A percentile compares a stretch with the other conserved stretches of the same genome.
Conservation (phyloP, 2,329 filamentous ascomycete genomes). For the Penicillium griseofulvum region DNA sequence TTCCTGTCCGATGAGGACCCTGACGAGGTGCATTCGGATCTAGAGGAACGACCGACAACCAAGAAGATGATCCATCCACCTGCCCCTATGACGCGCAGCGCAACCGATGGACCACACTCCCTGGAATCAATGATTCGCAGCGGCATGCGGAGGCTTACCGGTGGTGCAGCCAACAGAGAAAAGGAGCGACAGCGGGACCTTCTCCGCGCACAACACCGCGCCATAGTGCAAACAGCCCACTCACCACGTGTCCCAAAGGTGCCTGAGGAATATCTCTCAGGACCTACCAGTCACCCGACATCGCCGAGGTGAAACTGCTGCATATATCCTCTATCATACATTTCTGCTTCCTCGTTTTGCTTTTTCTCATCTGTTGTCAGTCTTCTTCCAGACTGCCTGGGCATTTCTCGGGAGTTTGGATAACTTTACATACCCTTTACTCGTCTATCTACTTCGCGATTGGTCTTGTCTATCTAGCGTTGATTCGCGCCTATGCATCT, state of each 20-base stretch:
- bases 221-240: constrained; percentile 37
- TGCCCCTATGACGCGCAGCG: constrained; percentile 31
- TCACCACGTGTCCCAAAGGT: constrained; percentile 49
- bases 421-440: constrained; percentile 13
- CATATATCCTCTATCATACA: background rate
- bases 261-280: constrained; percentile 46
- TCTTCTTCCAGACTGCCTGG: constrained; percentile 6
- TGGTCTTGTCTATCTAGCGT: constrained; percentile 2
- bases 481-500: background rate
- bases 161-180: constrained; percentile 42
- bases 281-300: constrained; percentile 35
- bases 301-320: constrained; percentile 28
- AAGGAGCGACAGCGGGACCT: constrained; percentile 47
- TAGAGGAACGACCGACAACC: constrained; percentile 62
- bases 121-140: constrained; percentile 47
- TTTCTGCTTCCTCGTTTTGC: background rate
- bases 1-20: constrained; percentile 74
- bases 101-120: constrained; percentile 43
- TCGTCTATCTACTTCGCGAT: constrained; percentile 7
- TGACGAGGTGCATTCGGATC: constrained; percentile 76
- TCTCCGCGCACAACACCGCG: constrained; percentile 44
- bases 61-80: constrained; percentile 23
- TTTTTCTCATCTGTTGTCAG: constrained; percentile 8
- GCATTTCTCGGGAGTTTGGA: constrained; percentile 22
- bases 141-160: constrained; percentile 49